These are phyloP conservation scores for Drechslera avenae DNA, from an alignment of 2,329 filamentous ascomycete species.

Conservation along the genomic window DNA sequence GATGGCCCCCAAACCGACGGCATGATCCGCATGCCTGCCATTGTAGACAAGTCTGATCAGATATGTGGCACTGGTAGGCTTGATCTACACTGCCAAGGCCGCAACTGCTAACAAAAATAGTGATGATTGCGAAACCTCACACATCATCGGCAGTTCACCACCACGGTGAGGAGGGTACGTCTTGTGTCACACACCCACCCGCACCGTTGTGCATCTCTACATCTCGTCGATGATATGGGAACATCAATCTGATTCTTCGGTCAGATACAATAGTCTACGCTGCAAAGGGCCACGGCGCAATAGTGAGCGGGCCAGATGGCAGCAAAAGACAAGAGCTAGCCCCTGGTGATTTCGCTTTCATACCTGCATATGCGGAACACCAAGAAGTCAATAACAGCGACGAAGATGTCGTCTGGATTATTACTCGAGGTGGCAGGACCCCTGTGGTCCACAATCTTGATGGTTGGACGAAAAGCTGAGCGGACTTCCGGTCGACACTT, in stretches of 20 bases:
- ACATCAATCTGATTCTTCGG: conserved; percentile 8
- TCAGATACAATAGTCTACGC: conserved; percentile 72
- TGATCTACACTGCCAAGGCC: neutral
- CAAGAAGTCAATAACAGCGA: conserved; percentile 71
- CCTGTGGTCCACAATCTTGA: conserved; percentile 67
- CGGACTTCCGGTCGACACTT: no score
- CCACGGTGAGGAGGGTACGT: conserved; percentile 69
- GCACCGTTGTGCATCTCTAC: neutral
- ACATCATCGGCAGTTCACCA: conserved; percentile 69
- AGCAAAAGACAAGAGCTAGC: conserved; percentile 62
- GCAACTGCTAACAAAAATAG: conserved; percentile 41
- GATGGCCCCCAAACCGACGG: conserved; percentile 56
- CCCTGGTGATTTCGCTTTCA: conserved; percentile 71
- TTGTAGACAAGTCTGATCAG: conserved; percentile 66
- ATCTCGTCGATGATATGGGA: neutral
- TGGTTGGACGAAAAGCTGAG: conserved; percentile 57
- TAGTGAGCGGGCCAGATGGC: conserved; percentile 62
- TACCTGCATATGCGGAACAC: conserved; percentile 73
- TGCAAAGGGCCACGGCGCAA: conserved; percentile 63
- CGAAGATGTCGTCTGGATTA: conserved; percentile 67
- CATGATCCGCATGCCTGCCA: conserved; percentile 61
- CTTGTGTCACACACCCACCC: conserved; percentile 1
- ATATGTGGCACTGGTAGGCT: conserved; percentile 69
- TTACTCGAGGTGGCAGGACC: conserved; percentile 65
- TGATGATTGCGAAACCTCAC: conserved; percentile 67